These are phyloP conservation scores for Yarrowia keelungensis DNA, from an alignment of 805 yeast species.

Conservation along the genomic window DNA sequence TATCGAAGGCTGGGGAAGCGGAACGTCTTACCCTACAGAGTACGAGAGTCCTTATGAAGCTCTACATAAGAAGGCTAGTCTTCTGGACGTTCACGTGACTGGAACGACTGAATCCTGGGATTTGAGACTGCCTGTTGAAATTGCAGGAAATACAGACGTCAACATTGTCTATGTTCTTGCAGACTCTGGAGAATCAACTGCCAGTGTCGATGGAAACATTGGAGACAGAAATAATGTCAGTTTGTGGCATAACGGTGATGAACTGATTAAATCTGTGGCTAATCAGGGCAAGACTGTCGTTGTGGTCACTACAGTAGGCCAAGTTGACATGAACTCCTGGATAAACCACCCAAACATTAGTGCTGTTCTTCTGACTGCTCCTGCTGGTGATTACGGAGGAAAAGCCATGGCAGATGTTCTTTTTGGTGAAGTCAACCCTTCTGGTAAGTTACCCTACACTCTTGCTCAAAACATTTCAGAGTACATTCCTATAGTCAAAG, in stretches of 20 bases:
- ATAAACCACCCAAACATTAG: conserved; percentile 65
- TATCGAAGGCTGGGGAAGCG: conserved; percentile 71
- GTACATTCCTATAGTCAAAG: conserved; percentile 57
- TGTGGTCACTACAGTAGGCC: conserved; percentile 65
- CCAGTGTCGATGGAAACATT: conserved; percentile 63
- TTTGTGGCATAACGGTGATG: conserved; percentile 66
- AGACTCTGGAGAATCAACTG: conserved; percentile 65
- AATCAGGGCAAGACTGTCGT: conserved; percentile 62
- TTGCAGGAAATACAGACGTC: conserved; percentile 52
- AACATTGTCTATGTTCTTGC: conserved; percentile 63
- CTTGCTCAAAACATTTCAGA: conserved; percentile 60
- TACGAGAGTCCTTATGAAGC: conserved; percentile 66
- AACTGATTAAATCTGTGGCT: conserved; percentile 58
- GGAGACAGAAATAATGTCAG: conserved; percentile 66
- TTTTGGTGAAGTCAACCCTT: conserved; percentile 68
- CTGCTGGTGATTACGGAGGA: conserved; percentile 64
- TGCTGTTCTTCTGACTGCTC: conserved; percentile 62
- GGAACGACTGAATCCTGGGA: conserved; percentile 17
- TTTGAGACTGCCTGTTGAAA: background rate
- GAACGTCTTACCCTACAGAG: conserved; percentile 62
- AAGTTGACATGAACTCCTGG: conserved; percentile 62
- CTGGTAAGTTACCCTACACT: conserved; percentile 69
- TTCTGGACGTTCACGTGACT: background rate
- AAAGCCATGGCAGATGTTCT: conserved; percentile 63
- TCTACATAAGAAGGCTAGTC: conserved; percentile 53